A percentile compares a stretch with the other conserved stretches of the same genome.
Conservation (phyloP, 2,329 filamentous ascomycete genomes). For the Colletotrichum sp. region DNA sequence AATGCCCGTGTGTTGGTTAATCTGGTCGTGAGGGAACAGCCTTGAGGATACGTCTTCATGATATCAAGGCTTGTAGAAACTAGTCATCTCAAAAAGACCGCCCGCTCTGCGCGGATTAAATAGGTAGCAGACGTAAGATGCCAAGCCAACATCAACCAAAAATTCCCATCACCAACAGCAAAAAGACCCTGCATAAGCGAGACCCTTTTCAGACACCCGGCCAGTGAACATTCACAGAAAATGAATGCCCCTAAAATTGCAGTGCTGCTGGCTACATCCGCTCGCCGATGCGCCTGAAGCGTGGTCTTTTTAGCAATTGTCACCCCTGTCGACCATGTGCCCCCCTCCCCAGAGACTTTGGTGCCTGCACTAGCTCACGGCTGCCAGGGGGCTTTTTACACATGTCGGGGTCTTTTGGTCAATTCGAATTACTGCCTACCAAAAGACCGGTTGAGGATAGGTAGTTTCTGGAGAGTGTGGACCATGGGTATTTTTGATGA, state of each 20-base stretch:
- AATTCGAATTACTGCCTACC: background rate
- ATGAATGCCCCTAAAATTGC: background rate
- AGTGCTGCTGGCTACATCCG: background rate
- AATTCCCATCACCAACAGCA: background rate
- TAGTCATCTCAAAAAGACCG: background rate
- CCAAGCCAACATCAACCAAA: background rate
- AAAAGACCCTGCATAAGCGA: background rate
- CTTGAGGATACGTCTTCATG: background rate
- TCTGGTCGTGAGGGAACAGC: background rate
- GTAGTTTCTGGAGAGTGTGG: accelerated
- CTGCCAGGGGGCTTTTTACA: background rate
- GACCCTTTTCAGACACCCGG: background rate
- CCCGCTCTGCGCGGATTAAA: background rate
- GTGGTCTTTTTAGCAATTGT: background rate
- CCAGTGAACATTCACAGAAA: background rate
- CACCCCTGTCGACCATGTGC: background rate
- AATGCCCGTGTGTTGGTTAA: accelerated
- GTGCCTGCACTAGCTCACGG: background rate
- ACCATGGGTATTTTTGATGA: background rate
- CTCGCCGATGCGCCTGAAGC: background rate
- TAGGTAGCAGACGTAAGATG: background rate
- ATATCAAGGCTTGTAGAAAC: background rate
- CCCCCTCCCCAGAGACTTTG: background rate
- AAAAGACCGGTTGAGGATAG: background rate
- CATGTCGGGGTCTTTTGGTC: background rate